Evolutionary conservation across 1,284 basidiomycete species (phyloP).

Genomic region (Cryptococcus sp.): DNA sequence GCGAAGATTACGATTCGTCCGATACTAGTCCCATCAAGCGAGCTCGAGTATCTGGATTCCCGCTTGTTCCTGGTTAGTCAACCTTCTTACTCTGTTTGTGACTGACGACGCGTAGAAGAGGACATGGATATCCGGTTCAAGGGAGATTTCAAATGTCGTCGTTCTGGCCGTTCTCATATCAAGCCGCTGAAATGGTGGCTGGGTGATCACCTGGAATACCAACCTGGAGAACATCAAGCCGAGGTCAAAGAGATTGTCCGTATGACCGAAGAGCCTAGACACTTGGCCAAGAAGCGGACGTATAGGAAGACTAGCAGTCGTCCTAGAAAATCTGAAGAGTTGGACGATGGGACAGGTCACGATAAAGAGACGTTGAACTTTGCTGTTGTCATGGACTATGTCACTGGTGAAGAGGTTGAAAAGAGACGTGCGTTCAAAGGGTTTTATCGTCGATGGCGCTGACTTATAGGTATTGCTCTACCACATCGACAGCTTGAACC

Average conservation of each 20-base stretch:
- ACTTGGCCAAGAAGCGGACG: no score
- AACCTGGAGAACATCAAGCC: constrained; percentile 59
- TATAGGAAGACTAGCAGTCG: constrained; percentile 32
- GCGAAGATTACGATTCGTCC: no score
- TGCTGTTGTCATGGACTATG: constrained; percentile 27
- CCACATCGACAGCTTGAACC: constrained; percentile 3
- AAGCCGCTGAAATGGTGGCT: constrained; percentile 88
- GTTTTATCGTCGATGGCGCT: no score
- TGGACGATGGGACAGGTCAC: no score
- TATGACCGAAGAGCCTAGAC: constrained; percentile 62
- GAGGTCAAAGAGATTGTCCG: constrained; percentile 74
- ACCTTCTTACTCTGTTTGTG: neutral
- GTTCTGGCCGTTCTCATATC: constrained; percentile 66
- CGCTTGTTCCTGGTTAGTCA: no score
- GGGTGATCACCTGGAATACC: constrained; percentile 82
- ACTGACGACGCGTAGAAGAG: constrained; percentile 20
- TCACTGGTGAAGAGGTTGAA: constrained; percentile 21
- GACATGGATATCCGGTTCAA: constrained; percentile 25
- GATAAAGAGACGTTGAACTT: neutral
- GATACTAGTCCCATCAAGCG: no score
- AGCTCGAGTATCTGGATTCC: no score
- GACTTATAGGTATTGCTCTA: constrained; percentile 14
- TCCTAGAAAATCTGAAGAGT: no score
- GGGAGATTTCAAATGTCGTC: constrained; percentile 59
- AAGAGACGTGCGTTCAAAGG: no score